Evolutionary conservation across 2,329 filamentous ascomycete genomes (phyloP).

Genomic region (Epichloe gansuensis): DNA sequence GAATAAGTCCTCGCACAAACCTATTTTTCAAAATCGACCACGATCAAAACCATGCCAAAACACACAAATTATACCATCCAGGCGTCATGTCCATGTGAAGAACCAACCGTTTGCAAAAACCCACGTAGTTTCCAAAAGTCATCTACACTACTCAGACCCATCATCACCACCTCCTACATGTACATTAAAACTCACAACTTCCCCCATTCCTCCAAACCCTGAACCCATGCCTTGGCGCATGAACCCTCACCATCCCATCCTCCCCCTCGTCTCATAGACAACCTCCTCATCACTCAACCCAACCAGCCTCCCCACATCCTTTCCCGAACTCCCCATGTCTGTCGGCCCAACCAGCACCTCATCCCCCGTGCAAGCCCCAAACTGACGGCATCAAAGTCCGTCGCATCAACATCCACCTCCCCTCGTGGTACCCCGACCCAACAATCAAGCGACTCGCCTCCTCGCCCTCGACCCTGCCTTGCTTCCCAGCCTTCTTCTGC

Average conservation of each 20-base stretch:
- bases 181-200: background rate
- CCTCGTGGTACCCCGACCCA: conserved; percentile 32
- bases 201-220: conserved; percentile 24
- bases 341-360: conserved; percentile 47
- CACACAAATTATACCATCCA: no score
- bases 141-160: background rate
- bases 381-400: conserved; percentile 34
- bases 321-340: conserved; percentile 47
- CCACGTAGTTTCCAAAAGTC: no score
- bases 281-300: conserved; percentile 41
- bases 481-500: conserved; percentile 21
- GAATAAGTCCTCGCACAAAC: no score
- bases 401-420: conserved; percentile 30
- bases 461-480: conserved; percentile 35
- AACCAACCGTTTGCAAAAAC: no score
- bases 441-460: conserved; percentile 39
- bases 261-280: conserved; percentile 40
- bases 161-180: background rate
- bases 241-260: conserved; percentile 36
- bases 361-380: conserved; percentile 40
- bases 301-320: conserved; percentile 44
- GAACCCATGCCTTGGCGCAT: conserved; percentile 51
- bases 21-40: no score
- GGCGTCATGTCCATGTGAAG: no score
- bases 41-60: no score